These are phyloP conservation scores for Metarhizium anisopliae DNA, from an alignment of 2,329 filamentous ascomycete species.

Conservation along the genomic window DNA sequence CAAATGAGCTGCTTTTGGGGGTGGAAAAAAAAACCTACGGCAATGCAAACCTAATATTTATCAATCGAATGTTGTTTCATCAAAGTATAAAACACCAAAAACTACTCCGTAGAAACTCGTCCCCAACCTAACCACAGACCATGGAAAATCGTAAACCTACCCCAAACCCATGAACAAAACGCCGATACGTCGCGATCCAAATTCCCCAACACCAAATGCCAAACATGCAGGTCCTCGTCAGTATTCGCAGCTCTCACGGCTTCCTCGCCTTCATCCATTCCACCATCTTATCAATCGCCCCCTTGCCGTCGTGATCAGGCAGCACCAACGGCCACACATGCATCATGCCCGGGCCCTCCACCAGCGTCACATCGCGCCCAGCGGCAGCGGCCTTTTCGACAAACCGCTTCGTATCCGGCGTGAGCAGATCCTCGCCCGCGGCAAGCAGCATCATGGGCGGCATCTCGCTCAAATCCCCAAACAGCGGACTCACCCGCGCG, in stretches of 20 bases:
- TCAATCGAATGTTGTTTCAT: too few species aligned
- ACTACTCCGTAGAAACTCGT: too few species aligned
- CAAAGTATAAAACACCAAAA: too few species aligned
- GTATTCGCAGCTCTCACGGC: neutral
- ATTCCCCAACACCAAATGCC: too few species aligned
- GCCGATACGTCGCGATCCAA: neutral
- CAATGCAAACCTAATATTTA: too few species aligned
- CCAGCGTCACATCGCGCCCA: slow-evolving; percentile 17
- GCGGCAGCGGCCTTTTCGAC: slow-evolving; percentile 16
- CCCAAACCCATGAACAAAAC: too few species aligned
- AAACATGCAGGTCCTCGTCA: neutral
- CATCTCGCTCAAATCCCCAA: slow-evolving; percentile 17
- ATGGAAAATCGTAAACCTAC: too few species aligned
- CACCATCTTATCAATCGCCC: slow-evolving; percentile 18
- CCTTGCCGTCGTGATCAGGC: slow-evolving; percentile 16
- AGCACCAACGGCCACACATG: slow-evolving; percentile 23
- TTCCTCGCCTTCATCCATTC: slow-evolving; percentile 15
- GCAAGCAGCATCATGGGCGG: slow-evolving; percentile 22
- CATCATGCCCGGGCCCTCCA: slow-evolving; percentile 22
- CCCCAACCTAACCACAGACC: too few species aligned
- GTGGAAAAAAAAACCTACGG: too few species aligned
- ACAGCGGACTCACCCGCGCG: slow-evolving; percentile 19
- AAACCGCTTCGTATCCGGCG: slow-evolving; percentile 19
- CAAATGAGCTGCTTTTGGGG: too few species aligned
- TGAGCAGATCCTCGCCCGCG: slow-evolving; percentile 19